A percentile compares a stretch with the other conserved stretches of the same genome.
These are phyloP conservation scores for Chlamydomonas incerta DNA, from an alignment of 139 green algal species.

Conservation along the genomic window DNA sequence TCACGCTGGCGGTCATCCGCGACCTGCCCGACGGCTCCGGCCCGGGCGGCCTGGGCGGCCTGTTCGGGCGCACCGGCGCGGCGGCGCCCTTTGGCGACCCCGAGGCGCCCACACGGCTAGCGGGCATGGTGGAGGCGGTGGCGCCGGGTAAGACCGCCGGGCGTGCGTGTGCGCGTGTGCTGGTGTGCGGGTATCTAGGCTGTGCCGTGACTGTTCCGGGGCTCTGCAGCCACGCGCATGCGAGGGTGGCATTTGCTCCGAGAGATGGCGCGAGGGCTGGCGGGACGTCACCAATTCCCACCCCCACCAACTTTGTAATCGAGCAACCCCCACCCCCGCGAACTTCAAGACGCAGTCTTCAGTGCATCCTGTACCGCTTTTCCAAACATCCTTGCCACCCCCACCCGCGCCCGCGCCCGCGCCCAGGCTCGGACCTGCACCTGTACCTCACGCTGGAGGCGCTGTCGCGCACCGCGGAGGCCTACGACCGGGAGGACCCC, in stretches of 20 bases:
- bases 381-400: too few relatives aligned
- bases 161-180: neutral
- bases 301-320: too few relatives aligned
- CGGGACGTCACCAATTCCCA: too few relatives aligned
- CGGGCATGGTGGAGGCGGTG: slow-evolving; percentile 6
- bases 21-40: neutral
- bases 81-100: slow-evolving; percentile 20
- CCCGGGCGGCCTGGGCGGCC: too few relatives aligned
- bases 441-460: slow-evolving; percentile 41
- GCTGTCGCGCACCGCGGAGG: slow-evolving; percentile 10
- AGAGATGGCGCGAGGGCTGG: too few relatives aligned
- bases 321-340: too few relatives aligned
- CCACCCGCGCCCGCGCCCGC: neutral
- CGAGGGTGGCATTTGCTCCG: too few relatives aligned
- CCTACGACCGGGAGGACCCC: neutral
- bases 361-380: too few relatives aligned
- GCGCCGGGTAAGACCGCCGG: neutral
- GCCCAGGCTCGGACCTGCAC: slow-evolving; percentile 39
- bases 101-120: neutral
- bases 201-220: too few relatives aligned
- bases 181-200: too few relatives aligned
- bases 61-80: neutral
- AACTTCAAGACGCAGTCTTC: too few relatives aligned
- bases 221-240: too few relatives aligned
- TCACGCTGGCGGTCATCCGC: neutral